Evolutionary conservation across 208 protist genomes (phyloP), one percentile per base, ranked within the genome.

Genomic region (Leishmania mexicana): DNA sequence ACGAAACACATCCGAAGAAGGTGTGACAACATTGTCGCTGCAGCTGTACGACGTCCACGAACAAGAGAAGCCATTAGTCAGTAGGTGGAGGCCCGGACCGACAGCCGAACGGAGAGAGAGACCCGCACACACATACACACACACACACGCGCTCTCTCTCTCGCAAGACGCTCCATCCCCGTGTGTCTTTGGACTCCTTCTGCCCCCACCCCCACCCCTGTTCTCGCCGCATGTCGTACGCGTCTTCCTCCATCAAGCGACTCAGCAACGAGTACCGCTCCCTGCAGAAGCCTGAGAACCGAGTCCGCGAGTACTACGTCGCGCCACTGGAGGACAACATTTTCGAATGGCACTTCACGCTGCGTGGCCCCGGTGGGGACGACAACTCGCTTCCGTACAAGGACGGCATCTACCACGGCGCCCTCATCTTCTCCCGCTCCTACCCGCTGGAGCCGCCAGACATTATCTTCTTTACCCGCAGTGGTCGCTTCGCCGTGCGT

Each of bases 311-410:
- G 24, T 88, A 94, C 76, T 94, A 83, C 68, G 90, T 86, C 8
- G 76, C 65, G 1, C 92, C 93, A 10, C 85, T 95, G 64, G 81
- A 98, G 53, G 96, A 99, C 21, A 99, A 99, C 88, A 93, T 99
- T 35, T 99, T 99, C 78, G 98, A 99, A 67, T 99, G 99, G 99
- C 99, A 99, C 89, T 99, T 99, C 86, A 99, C 98, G 24, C 86
- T 99, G 0, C 91, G 91, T 19, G 99, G 99, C 2, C 97, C 98
- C 0, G 65, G 49, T 31, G 76, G 80, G 31, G 79, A 84, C 1
- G 76, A 80, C 38, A 73, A 49, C 4, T 81, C 84, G 21, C 85
- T 85, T 0, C 86, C 83, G 3, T 99, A 94, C 76, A 83, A 87
- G 28, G 80, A 95, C 1, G 97, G 96, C 40, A 47, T 98, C 47